Evolutionary conservation across 202 grass and related monocot species (phyloP), one percentile per base, ranked within the genome.

Genomic region (Elaeis oleifera): DNA sequence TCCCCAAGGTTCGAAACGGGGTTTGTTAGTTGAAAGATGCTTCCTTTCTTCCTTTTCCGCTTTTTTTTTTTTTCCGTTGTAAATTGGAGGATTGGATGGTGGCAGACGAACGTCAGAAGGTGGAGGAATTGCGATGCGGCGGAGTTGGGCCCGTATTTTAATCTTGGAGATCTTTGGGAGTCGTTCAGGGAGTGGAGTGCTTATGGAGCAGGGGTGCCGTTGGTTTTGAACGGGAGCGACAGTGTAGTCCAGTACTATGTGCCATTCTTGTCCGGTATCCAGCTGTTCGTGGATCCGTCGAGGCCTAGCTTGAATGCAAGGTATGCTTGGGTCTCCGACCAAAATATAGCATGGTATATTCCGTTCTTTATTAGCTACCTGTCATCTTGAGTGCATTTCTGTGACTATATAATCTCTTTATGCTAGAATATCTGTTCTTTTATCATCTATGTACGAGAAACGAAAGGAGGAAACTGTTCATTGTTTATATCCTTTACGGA

Each of bases 101-200:
- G 18, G 66, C 76, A 94, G 84, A 52, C 60, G 18, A 67, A 63
- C 54, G 15, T 16, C 50, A 60, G 62, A 50, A 69, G 53, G 28
- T 67, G 69, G 49, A 67, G 74, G 20, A 70, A 51, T 19, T 53
- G 19, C 9, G 59, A 64, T 20, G 39, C 48, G 15, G 3, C 52
- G 16, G 68, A 64, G 52, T 56, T 28, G 59, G 50, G 32, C 0
- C 60, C 71, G 49, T 88, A 80, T 70, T 94, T 77, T 70, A 74
- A 84, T 64, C 84, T 94, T 18, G 70, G 68, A 53, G 89, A 94
- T 79, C 74, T 94, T 11, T 94, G 89, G 89, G 84, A 88, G 23
- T 71, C 74, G 28, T 94, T 88, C 60, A 81, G 61, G 26, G 89
- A 94, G 76, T 94, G 89, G 89, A 94, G 89, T 50, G 84, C 84